Evolutionary conservation across 805 yeast genomes (phyloP).

Genomic region (Debaryomyces maramus): DNA sequence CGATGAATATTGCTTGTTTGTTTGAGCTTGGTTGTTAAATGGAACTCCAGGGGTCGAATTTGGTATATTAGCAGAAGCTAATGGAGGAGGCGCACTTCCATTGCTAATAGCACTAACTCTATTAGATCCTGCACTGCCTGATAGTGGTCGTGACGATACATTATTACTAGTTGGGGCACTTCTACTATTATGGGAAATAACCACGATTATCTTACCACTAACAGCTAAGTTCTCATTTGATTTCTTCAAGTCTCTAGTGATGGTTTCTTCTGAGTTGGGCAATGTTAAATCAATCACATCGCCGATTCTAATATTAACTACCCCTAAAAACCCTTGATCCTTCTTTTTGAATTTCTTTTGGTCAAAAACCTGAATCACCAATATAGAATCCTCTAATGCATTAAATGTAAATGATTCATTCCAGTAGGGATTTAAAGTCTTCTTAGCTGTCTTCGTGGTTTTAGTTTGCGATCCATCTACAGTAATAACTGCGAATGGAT

Average conservation of each 20-base stretch:
- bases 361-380: conserved; percentile 93
- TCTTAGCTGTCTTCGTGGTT: conserved; percentile 89
- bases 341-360: conserved; percentile 96
- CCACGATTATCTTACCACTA: conserved; percentile 87
- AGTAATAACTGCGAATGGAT: conserved; percentile 95
- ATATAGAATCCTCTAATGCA: conserved; percentile 75
- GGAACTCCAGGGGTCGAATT: conserved; percentile 6
- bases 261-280: conserved; percentile 68
- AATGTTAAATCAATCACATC: conserved; percentile 75
- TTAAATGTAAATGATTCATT: conserved; percentile 84
- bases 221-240: conserved; percentile 91
- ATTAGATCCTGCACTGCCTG: conserved; percentile 6
- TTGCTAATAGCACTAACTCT: conserved; percentile 10
- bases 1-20: conserved; percentile 74
- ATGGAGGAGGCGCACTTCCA: conserved; percentile 10
- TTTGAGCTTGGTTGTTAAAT: conserved; percentile 3
- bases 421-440: conserved; percentile 97
- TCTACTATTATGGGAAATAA: conserved; percentile 49
- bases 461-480: conserved; percentile 98
- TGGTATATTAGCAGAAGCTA: conserved; percentile 13
- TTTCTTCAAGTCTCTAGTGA: conserved; percentile 87
- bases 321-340: conserved; percentile 98
- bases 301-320: conserved; percentile 84
- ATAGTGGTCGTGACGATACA: conserved; percentile 15
- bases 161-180: conserved; percentile 20